phyloP scores from a whole-genome alignment of 306 rosid species.

The Styphnolobium japonicum region DNA sequence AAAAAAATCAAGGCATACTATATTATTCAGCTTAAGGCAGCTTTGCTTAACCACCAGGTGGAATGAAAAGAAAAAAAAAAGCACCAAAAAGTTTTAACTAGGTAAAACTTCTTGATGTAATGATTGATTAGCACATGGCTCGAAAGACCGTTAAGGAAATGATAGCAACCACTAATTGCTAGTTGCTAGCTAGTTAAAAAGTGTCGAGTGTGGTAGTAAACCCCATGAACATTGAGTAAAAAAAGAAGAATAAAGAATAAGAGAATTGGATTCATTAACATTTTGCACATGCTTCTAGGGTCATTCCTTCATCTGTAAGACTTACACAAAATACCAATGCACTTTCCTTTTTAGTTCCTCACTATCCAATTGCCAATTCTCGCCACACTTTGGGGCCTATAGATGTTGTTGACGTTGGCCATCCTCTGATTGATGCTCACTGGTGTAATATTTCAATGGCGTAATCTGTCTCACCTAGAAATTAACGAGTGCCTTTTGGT shows the following conservation, averaged over 20 bases:
- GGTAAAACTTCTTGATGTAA: slow-evolving; percentile 20
- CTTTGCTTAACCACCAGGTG: background rate
- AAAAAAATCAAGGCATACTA: too few relatives aligned
- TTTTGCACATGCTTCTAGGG: background rate
- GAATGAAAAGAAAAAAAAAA: background rate
- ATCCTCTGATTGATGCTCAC: background rate
- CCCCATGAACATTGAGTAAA: background rate
- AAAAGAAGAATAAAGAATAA: too few relatives aligned
- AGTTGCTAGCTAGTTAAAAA: background rate
- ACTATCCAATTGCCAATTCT: background rate
- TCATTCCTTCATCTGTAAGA: slow-evolving; percentile 25
- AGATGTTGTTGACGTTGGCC: background rate
- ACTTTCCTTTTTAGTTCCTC: background rate
- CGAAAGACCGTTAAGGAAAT: slow-evolving; percentile 30
- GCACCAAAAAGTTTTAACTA: background rate
- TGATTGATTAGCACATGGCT: slow-evolving; percentile 51
- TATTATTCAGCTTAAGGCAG: background rate
- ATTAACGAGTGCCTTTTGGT: background rate
- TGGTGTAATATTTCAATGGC: background rate
- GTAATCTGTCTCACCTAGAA: background rate
- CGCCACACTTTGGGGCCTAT: background rate
- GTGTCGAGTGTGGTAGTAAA: slow-evolving; percentile 16
- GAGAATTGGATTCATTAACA: slow-evolving; percentile 7
- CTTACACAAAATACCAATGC: background rate
- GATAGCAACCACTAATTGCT: background rate